Evolutionary conservation across 169 alveolate species (phyloP).

Genomic region (Toxoplasma gondii): DNA sequence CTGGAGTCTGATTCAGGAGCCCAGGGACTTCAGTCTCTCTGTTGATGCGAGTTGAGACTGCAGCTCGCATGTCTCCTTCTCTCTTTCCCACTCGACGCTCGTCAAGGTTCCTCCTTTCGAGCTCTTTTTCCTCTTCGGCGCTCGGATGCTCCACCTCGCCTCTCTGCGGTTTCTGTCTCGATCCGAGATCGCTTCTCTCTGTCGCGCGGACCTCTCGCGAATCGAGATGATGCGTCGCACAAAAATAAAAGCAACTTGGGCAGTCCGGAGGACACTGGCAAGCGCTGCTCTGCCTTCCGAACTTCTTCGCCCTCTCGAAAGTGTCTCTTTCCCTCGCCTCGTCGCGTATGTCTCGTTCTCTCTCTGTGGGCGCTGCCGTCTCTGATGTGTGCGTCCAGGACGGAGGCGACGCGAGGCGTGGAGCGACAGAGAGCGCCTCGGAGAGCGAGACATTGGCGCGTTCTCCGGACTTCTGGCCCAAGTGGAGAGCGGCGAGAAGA

Average conservation of each 20-base stretch:
- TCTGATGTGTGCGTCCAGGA: neutral
- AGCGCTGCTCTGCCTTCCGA: neutral
- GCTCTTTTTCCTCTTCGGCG: neutral
- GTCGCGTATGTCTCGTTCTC: neutral
- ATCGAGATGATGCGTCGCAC: neutral
- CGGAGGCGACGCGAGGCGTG: no score
- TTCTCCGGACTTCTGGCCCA: no score
- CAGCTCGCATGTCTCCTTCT: neutral
- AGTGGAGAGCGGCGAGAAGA: neutral
- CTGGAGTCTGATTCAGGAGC: no score
- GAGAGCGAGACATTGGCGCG: no score
- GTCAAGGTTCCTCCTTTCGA: neutral
- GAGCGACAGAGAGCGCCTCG: no score
- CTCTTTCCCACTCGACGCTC: neutral
- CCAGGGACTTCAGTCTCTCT: no score
- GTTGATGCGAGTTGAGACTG: neutral
- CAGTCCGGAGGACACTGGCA: neutral
- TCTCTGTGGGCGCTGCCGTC: neutral
- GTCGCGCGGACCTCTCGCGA: no score
- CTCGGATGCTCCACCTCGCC: neutral
- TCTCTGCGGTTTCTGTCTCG: neutral
- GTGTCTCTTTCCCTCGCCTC: neutral
- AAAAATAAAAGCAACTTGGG: constrained; percentile 10
- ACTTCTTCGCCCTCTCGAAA: neutral
- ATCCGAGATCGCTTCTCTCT: no score